These are phyloP conservation scores for Trichoderma asperellum DNA, from an alignment of 2,329 filamentous ascomycete species.

Conservation along the genomic window DNA sequence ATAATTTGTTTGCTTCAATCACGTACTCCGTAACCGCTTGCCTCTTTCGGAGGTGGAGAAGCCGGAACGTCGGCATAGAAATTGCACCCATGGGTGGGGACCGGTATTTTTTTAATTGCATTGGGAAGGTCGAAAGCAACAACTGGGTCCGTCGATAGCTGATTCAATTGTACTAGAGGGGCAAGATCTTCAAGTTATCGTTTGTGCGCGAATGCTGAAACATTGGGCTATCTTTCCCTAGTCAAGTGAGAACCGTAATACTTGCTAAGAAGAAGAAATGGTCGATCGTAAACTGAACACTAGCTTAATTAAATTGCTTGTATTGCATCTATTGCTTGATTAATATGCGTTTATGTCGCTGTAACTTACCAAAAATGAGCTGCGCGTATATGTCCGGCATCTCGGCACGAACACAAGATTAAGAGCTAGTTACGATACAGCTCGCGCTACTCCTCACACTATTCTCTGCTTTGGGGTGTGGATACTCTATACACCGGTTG, in stretches of 20 bases:
- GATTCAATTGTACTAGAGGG: neutral
- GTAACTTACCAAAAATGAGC: neutral
- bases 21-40: neutral
- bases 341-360: neutral
- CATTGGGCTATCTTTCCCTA: neutral
- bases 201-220: slow-evolving; percentile 4
- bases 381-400: slow-evolving; percentile 4
- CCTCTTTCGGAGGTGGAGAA: neutral
- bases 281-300: no score
- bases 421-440: neutral
- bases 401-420: slow-evolving; percentile 9
- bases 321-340: neutral
- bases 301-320: no score
- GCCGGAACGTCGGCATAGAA: slow-evolving; percentile 15
- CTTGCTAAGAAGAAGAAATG: no score
- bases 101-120: neutral
- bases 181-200: neutral
- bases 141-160: neutral
- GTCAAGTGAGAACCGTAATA: slow-evolving; percentile 6
- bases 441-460: neutral
- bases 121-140: slow-evolving; percentile 1
- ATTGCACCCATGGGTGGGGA: neutral
- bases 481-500: neutral
- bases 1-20: neutral
- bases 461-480: neutral